Evolutionary conservation across 2,329 filamentous ascomycete genomes (phyloP).

Genomic region (Xylaria sp.): DNA sequence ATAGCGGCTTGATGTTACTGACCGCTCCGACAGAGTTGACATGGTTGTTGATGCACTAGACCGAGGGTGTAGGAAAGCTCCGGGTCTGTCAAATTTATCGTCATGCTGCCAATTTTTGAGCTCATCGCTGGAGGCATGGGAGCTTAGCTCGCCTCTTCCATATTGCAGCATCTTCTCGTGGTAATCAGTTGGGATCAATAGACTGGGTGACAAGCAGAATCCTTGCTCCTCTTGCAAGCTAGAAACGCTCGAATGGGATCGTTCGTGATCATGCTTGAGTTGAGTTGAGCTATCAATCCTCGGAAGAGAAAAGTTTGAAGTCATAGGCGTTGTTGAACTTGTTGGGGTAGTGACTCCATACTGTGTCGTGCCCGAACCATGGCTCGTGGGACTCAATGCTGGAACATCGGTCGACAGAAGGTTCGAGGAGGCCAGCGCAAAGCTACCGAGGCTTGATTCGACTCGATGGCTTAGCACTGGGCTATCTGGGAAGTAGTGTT

Average conservation of each 20-base stretch:
- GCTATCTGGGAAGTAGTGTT: conserved; percentile 41
- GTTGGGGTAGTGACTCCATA: conserved; percentile 60
- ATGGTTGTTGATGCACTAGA: conserved; percentile 66
- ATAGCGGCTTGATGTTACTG: conserved; percentile 60
- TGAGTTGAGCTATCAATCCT: conserved; percentile 51
- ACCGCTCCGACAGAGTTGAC: conserved; percentile 59
- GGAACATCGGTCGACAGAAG: conserved; percentile 56
- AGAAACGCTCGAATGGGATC: conserved; percentile 59
- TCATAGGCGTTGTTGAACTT: conserved; percentile 48
- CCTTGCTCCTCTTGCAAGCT: conserved; percentile 69
- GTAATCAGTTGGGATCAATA: conserved; percentile 70
- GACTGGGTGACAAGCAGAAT: conserved; percentile 68
- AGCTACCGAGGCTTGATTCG: conserved; percentile 31
- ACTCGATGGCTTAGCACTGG: conserved; percentile 1
- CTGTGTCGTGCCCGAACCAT: conserved; percentile 53
- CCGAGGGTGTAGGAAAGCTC: conserved; percentile 54
- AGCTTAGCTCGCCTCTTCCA: conserved; percentile 44
- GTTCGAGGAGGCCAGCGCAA: conserved; percentile 25
- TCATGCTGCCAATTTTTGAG: conserved; percentile 37
- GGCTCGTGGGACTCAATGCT: conserved; percentile 61
- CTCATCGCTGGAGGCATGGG: conserved; percentile 49
- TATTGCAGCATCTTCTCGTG: conserved; percentile 62
- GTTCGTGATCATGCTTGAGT: conserved; percentile 49
- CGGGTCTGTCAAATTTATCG: conserved; percentile 50
- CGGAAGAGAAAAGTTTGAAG: conserved; percentile 64